phyloP scores from a whole-genome alignment of 495 filamentous ascomycete genomes.

The Penicillium pancosmium region DNA sequence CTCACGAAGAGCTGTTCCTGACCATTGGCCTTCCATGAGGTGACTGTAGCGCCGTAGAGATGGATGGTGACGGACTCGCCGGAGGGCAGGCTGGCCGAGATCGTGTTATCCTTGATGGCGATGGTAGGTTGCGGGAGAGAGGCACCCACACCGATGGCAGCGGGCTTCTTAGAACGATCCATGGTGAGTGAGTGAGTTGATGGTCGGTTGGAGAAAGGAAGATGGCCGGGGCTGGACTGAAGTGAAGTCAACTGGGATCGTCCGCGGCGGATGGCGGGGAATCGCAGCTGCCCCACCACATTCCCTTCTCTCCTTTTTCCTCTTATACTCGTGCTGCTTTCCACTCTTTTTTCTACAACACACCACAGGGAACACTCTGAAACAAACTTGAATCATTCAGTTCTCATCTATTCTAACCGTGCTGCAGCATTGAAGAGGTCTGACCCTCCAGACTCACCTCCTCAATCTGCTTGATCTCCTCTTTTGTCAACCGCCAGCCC shows the following conservation, averaged over 20 bases:
- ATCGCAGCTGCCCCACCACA: conserved; percentile 25
- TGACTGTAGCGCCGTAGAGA: conserved; percentile 89
- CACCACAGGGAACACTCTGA: background rate
- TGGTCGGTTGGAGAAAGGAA: conserved; percentile 15
- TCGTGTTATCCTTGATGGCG: conserved; percentile 65
- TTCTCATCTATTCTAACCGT: conserved; percentile 20
- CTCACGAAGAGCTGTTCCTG: conserved; percentile 89
- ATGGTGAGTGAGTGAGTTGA: conserved; percentile 40
- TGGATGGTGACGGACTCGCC: conserved; percentile 85
- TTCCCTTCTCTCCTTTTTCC: conserved; percentile 2
- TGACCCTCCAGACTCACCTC: conserved; percentile 25
- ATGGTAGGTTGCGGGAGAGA: conserved; percentile 67
- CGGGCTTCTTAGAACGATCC: conserved; percentile 81
- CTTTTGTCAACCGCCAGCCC: conserved; percentile 29
- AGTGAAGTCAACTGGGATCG: no score
- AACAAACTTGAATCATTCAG: background rate
- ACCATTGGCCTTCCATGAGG: conserved; percentile 84
- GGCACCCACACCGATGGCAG: conserved; percentile 70
- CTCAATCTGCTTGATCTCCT: conserved; percentile 31
- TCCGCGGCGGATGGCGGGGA: conserved; percentile 9
- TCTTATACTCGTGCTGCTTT: no score
- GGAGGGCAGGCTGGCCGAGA: conserved; percentile 75
- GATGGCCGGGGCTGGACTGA: conserved; percentile 11
- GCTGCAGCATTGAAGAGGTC: conserved; percentile 25
- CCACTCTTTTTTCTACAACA: no score